phyloP scores from a whole-genome alignment of 306 rosid genomes.

The Oxytropis ochrocephala region DNA sequence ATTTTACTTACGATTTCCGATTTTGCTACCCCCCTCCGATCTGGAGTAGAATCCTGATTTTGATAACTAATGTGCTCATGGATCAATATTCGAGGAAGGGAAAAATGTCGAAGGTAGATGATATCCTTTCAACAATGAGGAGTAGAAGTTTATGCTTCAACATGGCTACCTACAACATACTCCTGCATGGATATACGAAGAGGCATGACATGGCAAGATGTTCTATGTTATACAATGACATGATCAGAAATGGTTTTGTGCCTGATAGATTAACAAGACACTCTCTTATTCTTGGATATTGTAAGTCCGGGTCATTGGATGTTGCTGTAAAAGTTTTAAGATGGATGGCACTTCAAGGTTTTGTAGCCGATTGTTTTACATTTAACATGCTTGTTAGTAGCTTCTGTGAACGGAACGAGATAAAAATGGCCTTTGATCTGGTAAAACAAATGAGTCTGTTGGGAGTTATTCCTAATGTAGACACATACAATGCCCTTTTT shows the following conservation, averaged over 20 bases:
- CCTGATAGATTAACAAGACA: constrained; percentile 58
- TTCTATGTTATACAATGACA: constrained; percentile 33
- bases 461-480: constrained; percentile 35
- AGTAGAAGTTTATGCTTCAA: constrained; percentile 36
- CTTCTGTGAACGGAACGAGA: constrained; percentile 48
- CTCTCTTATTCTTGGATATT: constrained; percentile 60
- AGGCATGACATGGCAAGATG: constrained; percentile 32
- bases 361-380: constrained; percentile 40
- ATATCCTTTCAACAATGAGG: constrained; percentile 47
- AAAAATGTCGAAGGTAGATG: constrained; percentile 32
- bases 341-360: constrained; percentile 43
- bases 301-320: constrained; percentile 45
- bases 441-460: constrained; percentile 37
- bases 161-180: constrained; percentile 62
- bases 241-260: constrained; percentile 34
- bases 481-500: constrained; percentile 45
- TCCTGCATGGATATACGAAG: constrained; percentile 66
- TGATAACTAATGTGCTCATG: constrained; percentile 49
- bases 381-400: constrained; percentile 55
- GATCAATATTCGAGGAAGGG: constrained; percentile 64
- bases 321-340: too few relatives aligned
- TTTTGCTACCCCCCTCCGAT: too few relatives aligned
- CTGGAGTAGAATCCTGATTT: too few relatives aligned
- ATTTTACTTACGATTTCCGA: too few relatives aligned
- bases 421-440: constrained; percentile 45